Percentiles rank a stretch among this genome's conserved stretches.
Evolutionary conservation across 2,329 filamentous ascomycete genomes (phyloP).

Genomic region (Alternaria viburni): DNA sequence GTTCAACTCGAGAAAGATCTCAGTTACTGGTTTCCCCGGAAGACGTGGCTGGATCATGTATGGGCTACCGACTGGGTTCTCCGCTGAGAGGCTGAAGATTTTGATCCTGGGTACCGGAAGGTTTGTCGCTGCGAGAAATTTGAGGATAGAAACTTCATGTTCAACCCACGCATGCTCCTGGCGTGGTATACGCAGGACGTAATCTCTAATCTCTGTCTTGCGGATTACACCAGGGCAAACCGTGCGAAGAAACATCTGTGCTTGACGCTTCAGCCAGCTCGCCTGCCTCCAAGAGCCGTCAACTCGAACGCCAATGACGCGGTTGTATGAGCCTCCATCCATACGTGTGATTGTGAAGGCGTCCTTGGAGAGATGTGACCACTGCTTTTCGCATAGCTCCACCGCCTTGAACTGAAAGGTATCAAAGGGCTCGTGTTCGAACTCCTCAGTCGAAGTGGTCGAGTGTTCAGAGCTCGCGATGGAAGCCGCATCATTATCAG

Average conservation of each 20-base stretch:
- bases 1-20: accelerated
- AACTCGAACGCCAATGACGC: accelerated
- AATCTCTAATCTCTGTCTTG: neutral
- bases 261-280: too few species aligned
- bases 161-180: neutral
- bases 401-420: neutral
- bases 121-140: neutral
- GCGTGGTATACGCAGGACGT: neutral
- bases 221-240: neutral
- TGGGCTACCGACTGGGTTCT: neutral
- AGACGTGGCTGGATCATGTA: neutral
- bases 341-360: neutral
- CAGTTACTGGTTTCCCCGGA: neutral
- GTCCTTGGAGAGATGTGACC: neutral
- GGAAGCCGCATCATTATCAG: neutral
- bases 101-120: neutral
- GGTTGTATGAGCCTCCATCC: neutral
- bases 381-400: neutral
- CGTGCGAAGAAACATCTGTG: neutral
- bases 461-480: neutral
- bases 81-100: accelerated
- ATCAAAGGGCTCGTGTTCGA: neutral
- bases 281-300: accelerated
- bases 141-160: neutral
- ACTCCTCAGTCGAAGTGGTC: neutral